Base-by-base conservation (phyloP, 169 alveolate species). In the Pseudocohnilembus persalinus region DNA sequence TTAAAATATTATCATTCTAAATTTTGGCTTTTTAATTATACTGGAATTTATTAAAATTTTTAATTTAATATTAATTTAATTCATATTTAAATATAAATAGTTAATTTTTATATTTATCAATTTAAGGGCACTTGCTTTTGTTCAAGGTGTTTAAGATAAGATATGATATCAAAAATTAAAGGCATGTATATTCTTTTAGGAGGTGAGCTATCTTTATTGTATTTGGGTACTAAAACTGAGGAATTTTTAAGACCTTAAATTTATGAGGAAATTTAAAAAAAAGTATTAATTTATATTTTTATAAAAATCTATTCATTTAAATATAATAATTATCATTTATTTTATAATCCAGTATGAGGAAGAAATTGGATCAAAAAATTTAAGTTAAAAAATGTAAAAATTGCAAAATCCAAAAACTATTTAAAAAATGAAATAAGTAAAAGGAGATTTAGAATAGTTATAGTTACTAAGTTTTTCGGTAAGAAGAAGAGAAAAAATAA, bases 81-180 rank as follows among this genome's bases (percentile, higher is more conserved):
- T n/a, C n/a, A n/a, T n/a, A n/a, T n/a, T n/a, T n/a, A n/a, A n/a
- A 49, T 49, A 49, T 11, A 49, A 49, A 49, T 49, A 11, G 68
- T 20, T 20, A 49, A 49, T 11, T 49, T 49, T 49, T 49, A 49
- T 49, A 11, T 49, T 49, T 49, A 49, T 0, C 63, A 49, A 28
- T 64, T 79, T 1, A 6, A 85, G 89, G 85, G 82, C 1, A 68
- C 33, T 64, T 86, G 90, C 32, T 81, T 77, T 81, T 86, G 90
- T 76, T 77, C 83, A 28, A 86, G 90, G 80, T 86, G 90, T 32
- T 68, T 74, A 29, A 79, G 90, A 76, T 80, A 86, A 74, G 90
- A 86, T 28, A 29, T 78, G 20, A 80, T 86, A 81, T 80, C 74
- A 1, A 86, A 86, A 31, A 30, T 86, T 16, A 86, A 81, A 75